Base-by-base conservation (phyloP, 2,329 filamentous ascomycete species). In the Fusarium mundagurra region DNA sequence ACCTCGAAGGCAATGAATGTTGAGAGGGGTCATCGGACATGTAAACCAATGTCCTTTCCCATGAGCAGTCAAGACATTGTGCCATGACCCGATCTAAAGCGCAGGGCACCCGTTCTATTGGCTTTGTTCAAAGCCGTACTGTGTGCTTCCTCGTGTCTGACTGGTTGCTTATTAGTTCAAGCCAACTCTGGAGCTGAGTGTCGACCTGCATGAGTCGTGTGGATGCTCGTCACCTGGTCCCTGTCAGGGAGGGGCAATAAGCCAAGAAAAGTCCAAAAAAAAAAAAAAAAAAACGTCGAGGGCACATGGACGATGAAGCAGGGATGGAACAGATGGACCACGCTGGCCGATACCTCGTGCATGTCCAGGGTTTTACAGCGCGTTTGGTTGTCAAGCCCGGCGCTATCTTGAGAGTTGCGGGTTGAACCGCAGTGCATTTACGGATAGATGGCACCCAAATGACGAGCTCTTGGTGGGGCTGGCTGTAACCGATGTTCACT, bases 401-500 rank as follows among this genome's bases (percentile, higher is more conserved):
- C 78, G 77, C 77, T 78, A 78, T 78, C 69, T 76, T 57, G 75
- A 79, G 76, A 80, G 78, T 77, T 78, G 78, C 79, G 79, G 79
- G 79, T 79, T 81, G 78, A 81, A 81, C 79, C 79, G 79, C 74
- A 66, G 68, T 81, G 79, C 79, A 81, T 79, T 54, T 54, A 38
- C 39, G 48, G 71, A 67, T 74, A 76, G 76, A 80, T 79, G 77
- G 73, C 73, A 76, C 73, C 66, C 51, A 64, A 64, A 39, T 39
- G 60, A 69, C 50, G 60, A 54, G 57, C 67, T 57, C 61, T 48
- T 73, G 20, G 73, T 76, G 76, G 74, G 72, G 61, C 45, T 55
- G 53, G 51, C 54, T 34, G 61, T 43, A 48, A 47, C 41, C 54
- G 27, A 72, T 63, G 33, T 74, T 61, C 59, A 39, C 41, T 59